Evolutionary conservation across 495 filamentous ascomycete genomes (phyloP).

Genomic region (Hyphodiscus hymeniophilus): DNA sequence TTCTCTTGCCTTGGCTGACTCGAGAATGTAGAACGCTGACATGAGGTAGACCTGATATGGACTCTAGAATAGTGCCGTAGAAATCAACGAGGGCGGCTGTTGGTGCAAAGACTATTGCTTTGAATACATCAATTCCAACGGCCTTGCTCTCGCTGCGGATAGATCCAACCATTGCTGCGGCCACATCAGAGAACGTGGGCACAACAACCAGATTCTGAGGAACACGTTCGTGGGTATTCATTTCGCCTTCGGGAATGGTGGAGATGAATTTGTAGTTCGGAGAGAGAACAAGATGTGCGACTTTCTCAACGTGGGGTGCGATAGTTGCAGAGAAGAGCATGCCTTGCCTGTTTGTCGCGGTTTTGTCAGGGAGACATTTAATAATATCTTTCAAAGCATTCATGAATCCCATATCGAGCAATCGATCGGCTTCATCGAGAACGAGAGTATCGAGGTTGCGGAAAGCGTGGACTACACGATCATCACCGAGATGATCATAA

Average conservation of each 20-base stretch:
- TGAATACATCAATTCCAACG: conserved; percentile 34
- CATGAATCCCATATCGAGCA: conserved; percentile 59
- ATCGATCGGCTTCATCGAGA: conserved; percentile 60
- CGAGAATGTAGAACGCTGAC: conserved; percentile 54
- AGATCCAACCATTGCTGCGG: conserved; percentile 41
- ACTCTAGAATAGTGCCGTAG: conserved; percentile 39
- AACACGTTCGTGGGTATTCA: conserved; percentile 52
- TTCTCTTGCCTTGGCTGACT: conserved; percentile 48
- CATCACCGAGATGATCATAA: conserved; percentile 50
- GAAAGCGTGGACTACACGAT: conserved; percentile 33
- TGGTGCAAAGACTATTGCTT: conserved; percentile 62
- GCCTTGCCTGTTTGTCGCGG: conserved; percentile 45
- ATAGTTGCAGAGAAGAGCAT: conserved; percentile 71
- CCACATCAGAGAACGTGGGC: conserved; percentile 43
- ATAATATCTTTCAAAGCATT: conserved; percentile 50
- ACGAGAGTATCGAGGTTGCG: conserved; percentile 48
- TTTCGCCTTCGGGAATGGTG: conserved; percentile 51
- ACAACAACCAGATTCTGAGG: conserved; percentile 51
- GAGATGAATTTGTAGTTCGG: conserved; percentile 51
- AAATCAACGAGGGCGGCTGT: conserved; percentile 56
- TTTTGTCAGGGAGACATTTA: conserved; percentile 46
- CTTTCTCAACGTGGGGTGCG: conserved; percentile 51
- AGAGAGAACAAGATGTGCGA: conserved; percentile 47
- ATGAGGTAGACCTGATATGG: conserved; percentile 33
- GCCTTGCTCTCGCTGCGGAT: conserved; percentile 35